A percentile compares a stretch with the other conserved stretches of the same genome.
phyloP scores from a whole-genome alignment of 768 basidiomycete genomes.

The Candolleomyces eurysporus region DNA sequence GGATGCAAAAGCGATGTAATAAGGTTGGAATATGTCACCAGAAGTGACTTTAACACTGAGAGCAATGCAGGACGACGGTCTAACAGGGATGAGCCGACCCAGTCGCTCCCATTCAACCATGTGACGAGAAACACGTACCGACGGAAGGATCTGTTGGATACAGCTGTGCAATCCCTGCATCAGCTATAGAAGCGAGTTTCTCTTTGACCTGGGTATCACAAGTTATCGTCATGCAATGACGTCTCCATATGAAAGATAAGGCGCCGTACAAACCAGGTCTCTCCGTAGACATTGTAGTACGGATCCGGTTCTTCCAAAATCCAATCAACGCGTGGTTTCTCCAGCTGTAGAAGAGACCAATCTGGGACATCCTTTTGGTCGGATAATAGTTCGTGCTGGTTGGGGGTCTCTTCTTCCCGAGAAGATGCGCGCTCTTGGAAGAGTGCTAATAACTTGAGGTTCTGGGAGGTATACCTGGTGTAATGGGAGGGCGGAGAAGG shows the following conservation, averaged over 20 bases:
- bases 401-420: slow-evolving; percentile 32
- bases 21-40: slow-evolving; percentile 76
- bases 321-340: slow-evolving; percentile 90
- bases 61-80: slow-evolving; percentile 77
- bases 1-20: slow-evolving; percentile 68
- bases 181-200: slow-evolving; percentile 76
- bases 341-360: slow-evolving; percentile 72
- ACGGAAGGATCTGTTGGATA: slow-evolving; percentile 71
- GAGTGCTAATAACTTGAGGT: slow-evolving; percentile 64
- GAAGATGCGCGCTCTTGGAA: slow-evolving; percentile 54
- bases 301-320: slow-evolving; percentile 76
- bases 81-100: slow-evolving; percentile 23
- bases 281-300: slow-evolving; percentile 81
- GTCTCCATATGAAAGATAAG: slow-evolving; percentile 8
- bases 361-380: slow-evolving; percentile 77
- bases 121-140: slow-evolving; percentile 40
- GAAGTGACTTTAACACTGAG: slow-evolving; percentile 70
- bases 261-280: slow-evolving; percentile 83
- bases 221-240: slow-evolving; percentile 8
- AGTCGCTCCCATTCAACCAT: neutral
- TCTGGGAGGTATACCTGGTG: slow-evolving; percentile 70
- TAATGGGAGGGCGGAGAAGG: slow-evolving; percentile 89
- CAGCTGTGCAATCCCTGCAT: slow-evolving; percentile 76
- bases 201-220: slow-evolving; percentile 65
- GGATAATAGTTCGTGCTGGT: slow-evolving; percentile 61